These are phyloP conservation scores for Leucocoprinus birnbaumii DNA, from an alignment of 768 basidiomycete species.

Conservation along the genomic window DNA sequence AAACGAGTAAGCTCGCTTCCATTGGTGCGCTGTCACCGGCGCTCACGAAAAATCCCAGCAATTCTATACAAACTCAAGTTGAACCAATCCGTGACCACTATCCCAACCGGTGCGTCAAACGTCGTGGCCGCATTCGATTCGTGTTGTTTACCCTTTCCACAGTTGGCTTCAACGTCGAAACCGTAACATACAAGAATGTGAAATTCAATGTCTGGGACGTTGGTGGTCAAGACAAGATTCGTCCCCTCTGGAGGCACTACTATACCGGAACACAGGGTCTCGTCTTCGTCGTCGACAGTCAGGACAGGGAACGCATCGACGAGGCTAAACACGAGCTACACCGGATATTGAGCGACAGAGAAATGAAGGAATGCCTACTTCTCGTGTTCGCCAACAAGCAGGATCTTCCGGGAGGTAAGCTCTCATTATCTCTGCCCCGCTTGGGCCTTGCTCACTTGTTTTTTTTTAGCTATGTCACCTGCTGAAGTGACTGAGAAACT, in stretches of 20 bases:
- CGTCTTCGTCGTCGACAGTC: conserved; percentile 97
- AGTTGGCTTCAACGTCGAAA: conserved; percentile 99
- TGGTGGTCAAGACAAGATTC: conserved; percentile 99
- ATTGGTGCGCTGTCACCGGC: neutral
- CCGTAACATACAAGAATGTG: conserved; percentile 98
- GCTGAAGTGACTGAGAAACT: conserved; percentile 98
- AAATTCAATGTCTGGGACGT: conserved; percentile 97
- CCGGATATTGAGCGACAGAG: conserved; percentile 91
- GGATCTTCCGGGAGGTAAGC: conserved; percentile 90
- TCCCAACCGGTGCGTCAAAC: conserved; percentile 76
- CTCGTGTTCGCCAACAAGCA: conserved; percentile 99
- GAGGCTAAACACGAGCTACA: conserved; percentile 96
- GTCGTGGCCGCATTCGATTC: neutral
- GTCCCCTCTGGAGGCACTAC: conserved; percentile 98
- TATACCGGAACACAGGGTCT: conserved; percentile 99
- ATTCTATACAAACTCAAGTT: conserved; percentile 99
- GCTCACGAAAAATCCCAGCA: conserved; percentile 45
- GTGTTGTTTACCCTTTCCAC: conserved; percentile 11
- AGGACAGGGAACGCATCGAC: conserved; percentile 92
- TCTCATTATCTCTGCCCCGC: neutral
- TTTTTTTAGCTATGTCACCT: conserved; percentile 89
- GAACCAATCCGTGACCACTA: conserved; percentile 98
- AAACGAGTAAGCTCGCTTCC: conserved; percentile 78
- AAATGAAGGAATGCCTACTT: conserved; percentile 96
- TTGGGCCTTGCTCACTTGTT: neutral